Base-by-base conservation (phyloP, 2,329 filamentous ascomycete genomes). In the Cordyceps farinosa region DNA sequence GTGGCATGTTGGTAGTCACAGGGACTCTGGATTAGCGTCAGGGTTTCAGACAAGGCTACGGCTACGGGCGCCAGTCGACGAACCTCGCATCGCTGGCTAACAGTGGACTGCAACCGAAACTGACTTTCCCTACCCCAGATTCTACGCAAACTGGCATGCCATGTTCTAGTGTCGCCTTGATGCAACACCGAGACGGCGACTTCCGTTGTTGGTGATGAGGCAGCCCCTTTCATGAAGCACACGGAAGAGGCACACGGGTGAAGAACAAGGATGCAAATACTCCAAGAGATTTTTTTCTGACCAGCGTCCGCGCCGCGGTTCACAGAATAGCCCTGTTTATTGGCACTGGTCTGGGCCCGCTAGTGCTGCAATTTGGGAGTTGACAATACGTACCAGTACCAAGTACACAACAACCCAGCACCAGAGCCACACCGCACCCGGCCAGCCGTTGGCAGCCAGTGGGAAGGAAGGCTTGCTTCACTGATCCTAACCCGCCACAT, bases 401-500 rank as follows among this genome's bases (percentile, higher is more conserved):
- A n/a, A 5, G 11, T 22, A 22, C 22, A 22, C 22, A 22, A 22
- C 32, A 17, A 17, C 56, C 15, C 45, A 22, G 22, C 22, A 59
- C 30, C 22, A 29, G 47, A 57, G 54, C 54, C 54, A 57, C 55
- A 48, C 57, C 36, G 45, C 57, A 32, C 38, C 57, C 15, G 47
- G 47, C n/a, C 27, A 57, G 63, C 67, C 67, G 67, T 67, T 65
- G 64, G 50, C 62, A 65, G 54, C 51, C 40, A 50, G 40, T 30
- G 48, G 13, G 22, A 29, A 27, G 9, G 13, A 34, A 29, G 34
- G 9, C 36, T 22, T 52, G 36, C 58, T 54, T 36, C 38, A 61
- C 50, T 36, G 42, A 48, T 47, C 40, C 32, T 34, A 40, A 44
- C 42, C 60, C 15, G 50, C 51, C 50, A 44, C 44, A 54, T 42